These are phyloP conservation scores for Eutrema salsugineum DNA, from an alignment of 441 rosid species.

Conservation along the genomic window DNA sequence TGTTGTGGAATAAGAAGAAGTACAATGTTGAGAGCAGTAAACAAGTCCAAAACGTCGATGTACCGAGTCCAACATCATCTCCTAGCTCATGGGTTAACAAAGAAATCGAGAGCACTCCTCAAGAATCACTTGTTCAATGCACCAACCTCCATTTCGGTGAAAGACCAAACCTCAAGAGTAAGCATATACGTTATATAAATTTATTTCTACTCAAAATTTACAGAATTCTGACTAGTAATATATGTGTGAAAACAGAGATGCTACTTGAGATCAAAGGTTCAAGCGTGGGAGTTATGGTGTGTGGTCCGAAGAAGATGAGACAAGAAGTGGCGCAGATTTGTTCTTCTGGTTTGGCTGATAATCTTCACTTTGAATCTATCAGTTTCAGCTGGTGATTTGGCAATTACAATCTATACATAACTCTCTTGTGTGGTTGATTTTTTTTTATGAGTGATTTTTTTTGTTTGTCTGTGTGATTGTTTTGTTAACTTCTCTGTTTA, in stretches of 20 bases:
- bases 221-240: background rate
- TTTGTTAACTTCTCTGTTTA: background rate
- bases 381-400: slow-evolving; percentile 48
- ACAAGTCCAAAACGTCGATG: slow-evolving; percentile 37
- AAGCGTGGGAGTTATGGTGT: slow-evolving; percentile 48
- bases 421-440: background rate
- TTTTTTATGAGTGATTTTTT: no score
- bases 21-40: slow-evolving; percentile 1
- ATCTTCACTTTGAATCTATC: slow-evolving; percentile 50
- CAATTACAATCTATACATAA: background rate
- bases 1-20: slow-evolving; percentile 43
- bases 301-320: slow-evolving; percentile 56
- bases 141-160: slow-evolving; percentile 44
- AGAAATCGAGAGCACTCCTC: slow-evolving; percentile 45
- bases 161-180: slow-evolving; percentile 52
- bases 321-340: slow-evolving; percentile 49
- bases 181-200: background rate
- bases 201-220: background rate
- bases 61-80: slow-evolving; percentile 24
- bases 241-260: slow-evolving; percentile 27
- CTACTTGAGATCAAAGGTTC: slow-evolving; percentile 39
- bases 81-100: slow-evolving; percentile 33
- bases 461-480: background rate
- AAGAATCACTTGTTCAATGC: slow-evolving; percentile 35
- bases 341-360: slow-evolving; percentile 42